Evolutionary conservation across 2,329 filamentous ascomycete species (phyloP).

Genomic region (Madurella mycetomatis): DNA sequence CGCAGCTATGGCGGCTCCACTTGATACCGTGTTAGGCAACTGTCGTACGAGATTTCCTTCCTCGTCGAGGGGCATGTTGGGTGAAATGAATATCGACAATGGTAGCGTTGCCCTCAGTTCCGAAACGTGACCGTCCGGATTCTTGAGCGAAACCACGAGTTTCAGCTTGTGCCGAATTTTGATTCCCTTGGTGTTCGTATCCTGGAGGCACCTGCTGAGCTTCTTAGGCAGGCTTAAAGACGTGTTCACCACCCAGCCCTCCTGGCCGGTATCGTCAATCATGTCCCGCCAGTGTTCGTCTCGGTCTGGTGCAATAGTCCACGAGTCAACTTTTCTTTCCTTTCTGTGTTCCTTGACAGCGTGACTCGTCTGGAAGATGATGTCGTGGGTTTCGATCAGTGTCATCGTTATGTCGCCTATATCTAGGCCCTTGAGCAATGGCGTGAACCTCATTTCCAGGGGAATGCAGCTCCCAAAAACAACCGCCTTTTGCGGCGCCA

Average conservation of each 20-base stretch:
- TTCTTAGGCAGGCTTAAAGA: slow-evolving; percentile 71
- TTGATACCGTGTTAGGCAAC: slow-evolving; percentile 48
- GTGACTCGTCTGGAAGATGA: slow-evolving; percentile 47
- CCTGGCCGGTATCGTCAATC: slow-evolving; percentile 62
- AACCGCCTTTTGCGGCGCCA: slow-evolving; percentile 88
- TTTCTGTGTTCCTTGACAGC: slow-evolving; percentile 55
- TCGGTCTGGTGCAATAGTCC: slow-evolving; percentile 51
- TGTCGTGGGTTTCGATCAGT: slow-evolving; percentile 74
- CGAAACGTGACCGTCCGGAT: slow-evolving; percentile 90
- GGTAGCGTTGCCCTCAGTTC: slow-evolving; percentile 90
- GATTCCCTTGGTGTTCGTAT: slow-evolving; percentile 82
- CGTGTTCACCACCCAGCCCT: slow-evolving; percentile 60
- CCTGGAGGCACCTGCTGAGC: slow-evolving; percentile 79
- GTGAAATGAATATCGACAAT: slow-evolving; percentile 91
- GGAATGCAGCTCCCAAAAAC: slow-evolving; percentile 86
- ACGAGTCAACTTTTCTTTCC: slow-evolving; percentile 59
- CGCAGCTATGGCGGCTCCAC: slow-evolving; percentile 61
- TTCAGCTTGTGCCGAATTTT: slow-evolving; percentile 91
- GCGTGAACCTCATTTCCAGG: slow-evolving; percentile 81
- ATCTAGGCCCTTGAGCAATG: slow-evolving; percentile 80
- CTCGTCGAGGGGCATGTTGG: slow-evolving; percentile 83
- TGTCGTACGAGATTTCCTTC: slow-evolving; percentile 72
- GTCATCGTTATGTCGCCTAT: slow-evolving; percentile 79
- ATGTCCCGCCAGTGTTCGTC: slow-evolving; percentile 65
- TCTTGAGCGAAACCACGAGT: slow-evolving; percentile 84